Conservation (phyloP, 805 yeast genomes). For the Yamadazyma kitorensis region DNA sequence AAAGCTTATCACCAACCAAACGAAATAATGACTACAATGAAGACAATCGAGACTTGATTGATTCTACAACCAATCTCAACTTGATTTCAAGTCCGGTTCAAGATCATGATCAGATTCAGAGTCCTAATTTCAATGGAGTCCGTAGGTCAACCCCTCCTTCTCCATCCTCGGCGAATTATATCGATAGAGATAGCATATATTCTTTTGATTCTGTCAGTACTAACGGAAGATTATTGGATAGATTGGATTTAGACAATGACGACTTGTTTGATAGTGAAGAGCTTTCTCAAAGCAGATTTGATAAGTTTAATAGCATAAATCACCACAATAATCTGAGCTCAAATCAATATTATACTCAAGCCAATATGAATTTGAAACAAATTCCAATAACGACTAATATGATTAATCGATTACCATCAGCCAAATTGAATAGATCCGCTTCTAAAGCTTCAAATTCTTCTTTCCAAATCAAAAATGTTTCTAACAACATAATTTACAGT, state of each 20-base stretch:
- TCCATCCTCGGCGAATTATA: slow-evolving; percentile 1
- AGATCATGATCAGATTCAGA: neutral
- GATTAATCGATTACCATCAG: neutral
- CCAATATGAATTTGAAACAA: slow-evolving; percentile 1
- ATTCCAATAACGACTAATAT: neutral
- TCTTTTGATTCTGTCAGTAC: slow-evolving; percentile 45
- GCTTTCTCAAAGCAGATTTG: too few relatives aligned
- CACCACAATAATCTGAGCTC: neutral
- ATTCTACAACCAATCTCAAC: neutral
- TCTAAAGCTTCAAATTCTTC: neutral
- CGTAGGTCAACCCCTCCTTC: slow-evolving; percentile 1
- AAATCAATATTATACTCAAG: too few relatives aligned
- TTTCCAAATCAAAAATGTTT: slow-evolving; percentile 14
- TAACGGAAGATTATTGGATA: slow-evolving; percentile 39
- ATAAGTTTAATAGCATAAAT: neutral
- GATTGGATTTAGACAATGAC: slow-evolving; percentile 28
- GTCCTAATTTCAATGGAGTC: neutral
- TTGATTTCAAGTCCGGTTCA: neutral
- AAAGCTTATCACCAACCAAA: slow-evolving; percentile 4
- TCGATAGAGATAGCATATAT: slow-evolving; percentile 37
- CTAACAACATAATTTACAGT: slow-evolving; percentile 19
- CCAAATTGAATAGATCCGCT: neutral
- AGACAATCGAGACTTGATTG: too few relatives aligned
- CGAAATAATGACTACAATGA: too few relatives aligned
- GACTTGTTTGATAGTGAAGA: slow-evolving; percentile 18